These are phyloP conservation scores for Adansonia madagascariensis DNA, from an alignment of 441 rosid genomes.

Conservation along the genomic window DNA sequence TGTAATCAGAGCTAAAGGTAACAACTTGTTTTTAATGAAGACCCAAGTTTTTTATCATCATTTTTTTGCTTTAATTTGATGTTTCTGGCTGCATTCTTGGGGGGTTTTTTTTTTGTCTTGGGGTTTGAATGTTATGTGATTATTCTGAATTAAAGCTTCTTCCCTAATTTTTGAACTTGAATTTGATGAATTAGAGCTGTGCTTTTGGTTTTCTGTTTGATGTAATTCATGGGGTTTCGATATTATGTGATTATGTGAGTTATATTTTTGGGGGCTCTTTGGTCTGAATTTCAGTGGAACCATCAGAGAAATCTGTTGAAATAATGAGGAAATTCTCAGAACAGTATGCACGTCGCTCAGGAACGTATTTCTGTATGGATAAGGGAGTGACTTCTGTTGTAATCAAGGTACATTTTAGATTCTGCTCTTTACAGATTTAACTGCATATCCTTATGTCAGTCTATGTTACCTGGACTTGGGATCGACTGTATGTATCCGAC, in stretches of 20 bases:
- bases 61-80: constrained; percentile 2
- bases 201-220: not conserved
- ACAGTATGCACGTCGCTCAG: constrained; percentile 90
- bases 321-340: constrained; percentile 95
- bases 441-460: not conserved
- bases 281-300: constrained; percentile 55
- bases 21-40: not conserved
- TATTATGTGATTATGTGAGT: constrained; percentile 11
- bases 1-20: constrained; percentile 54
- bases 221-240: not conserved
- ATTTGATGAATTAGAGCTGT: not conserved
- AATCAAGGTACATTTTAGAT: constrained; percentile 58
- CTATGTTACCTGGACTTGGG: no score
- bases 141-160: not conserved
- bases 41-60: not conserved
- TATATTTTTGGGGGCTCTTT: constrained; percentile 18
- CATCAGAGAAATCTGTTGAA: constrained; percentile 83
- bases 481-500: no score
- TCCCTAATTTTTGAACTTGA: not conserved
- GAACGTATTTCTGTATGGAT: constrained; percentile 86
- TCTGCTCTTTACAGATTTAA: not conserved
- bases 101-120: not conserved
- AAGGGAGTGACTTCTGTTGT: constrained; percentile 95
- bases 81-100: constrained; percentile 22
- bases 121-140: not conserved